Evolutionary conservation across 371 early-diverging fungal species (phyloP).

Genomic region (Funneliformis caledonium): DNA sequence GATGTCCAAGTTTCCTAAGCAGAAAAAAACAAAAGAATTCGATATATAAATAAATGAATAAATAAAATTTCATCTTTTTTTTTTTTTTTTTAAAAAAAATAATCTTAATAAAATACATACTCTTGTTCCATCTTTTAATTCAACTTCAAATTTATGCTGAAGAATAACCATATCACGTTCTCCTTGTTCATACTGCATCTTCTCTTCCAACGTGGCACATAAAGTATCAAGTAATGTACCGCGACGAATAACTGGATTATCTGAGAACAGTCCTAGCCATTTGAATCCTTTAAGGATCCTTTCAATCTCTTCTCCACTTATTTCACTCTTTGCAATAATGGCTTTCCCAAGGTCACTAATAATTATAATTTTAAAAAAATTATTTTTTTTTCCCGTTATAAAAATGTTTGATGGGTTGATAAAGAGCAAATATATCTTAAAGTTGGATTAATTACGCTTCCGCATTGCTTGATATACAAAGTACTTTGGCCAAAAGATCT

Average conservation of each 20-base stretch:
- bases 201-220: slow-evolving; percentile 93
- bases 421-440: neutral
- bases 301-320: slow-evolving; percentile 42
- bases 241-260: slow-evolving; percentile 63
- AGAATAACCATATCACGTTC: slow-evolving; percentile 97
- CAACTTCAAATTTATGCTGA: slow-evolving; percentile 95
- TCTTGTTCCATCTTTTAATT: slow-evolving; percentile 75
- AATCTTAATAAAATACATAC: slow-evolving; percentile 36
- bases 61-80: neutral
- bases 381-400: neutral
- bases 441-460: slow-evolving; percentile 8
- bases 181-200: slow-evolving; percentile 87
- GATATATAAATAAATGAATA: neutral
- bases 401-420: neutral
- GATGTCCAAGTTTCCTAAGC: slow-evolving; percentile 83
- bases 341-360: slow-evolving; percentile 44
- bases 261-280: slow-evolving; percentile 87
- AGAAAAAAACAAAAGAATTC: neutral
- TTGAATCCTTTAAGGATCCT: slow-evolving; percentile 73
- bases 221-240: slow-evolving; percentile 91
- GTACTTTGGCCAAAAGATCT: slow-evolving; percentile 34
- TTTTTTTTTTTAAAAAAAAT: neutral
- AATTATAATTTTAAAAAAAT: slow-evolving; percentile 17
- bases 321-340: slow-evolving; percentile 44
- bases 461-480: slow-evolving; percentile 13